Evolutionary conservation across 192 early-diverging fungal genomes (phyloP).

Genomic region (Backusella circina): DNA sequence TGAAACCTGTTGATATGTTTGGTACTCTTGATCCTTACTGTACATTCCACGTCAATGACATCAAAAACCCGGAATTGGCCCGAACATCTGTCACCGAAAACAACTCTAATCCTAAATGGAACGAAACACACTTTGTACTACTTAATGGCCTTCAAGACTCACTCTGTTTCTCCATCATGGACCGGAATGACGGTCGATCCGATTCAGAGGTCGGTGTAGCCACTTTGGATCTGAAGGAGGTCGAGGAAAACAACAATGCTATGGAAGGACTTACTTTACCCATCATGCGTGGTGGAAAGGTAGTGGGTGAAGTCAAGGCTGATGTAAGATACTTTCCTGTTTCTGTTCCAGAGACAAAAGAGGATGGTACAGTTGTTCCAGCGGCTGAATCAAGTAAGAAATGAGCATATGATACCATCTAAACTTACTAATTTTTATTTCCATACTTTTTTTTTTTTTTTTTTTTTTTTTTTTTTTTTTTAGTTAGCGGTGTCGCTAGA

Average conservation of each 20-base stretch:
- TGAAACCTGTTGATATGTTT: slow-evolving; percentile 84
- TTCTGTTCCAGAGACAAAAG: slow-evolving; percentile 32
- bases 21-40: slow-evolving; percentile 90
- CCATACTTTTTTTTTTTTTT: slow-evolving; percentile 15
- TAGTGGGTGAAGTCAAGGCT: slow-evolving; percentile 43
- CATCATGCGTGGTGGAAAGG: slow-evolving; percentile 31
- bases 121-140: slow-evolving; percentile 73
- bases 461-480: slow-evolving; percentile 7
- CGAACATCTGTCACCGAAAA: slow-evolving; percentile 67
- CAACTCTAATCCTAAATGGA: slow-evolving; percentile 84
- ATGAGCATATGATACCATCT: slow-evolving; percentile 1
- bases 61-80: slow-evolving; percentile 56
- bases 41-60: slow-evolving; percentile 58
- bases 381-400: slow-evolving; percentile 46
- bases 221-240: slow-evolving; percentile 38
- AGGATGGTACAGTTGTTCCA: slow-evolving; percentile 38
- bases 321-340: slow-evolving; percentile 41
- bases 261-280: slow-evolving; percentile 42
- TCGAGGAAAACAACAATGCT: slow-evolving; percentile 31
- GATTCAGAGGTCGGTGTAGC: slow-evolving; percentile 68
- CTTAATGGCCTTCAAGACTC: slow-evolving; percentile 73
- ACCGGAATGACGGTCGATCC: slow-evolving; percentile 70
- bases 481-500: slow-evolving; percentile 61
- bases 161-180: slow-evolving; percentile 74
- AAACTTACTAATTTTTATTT: background rate